These are phyloP conservation scores for Phialophora chinensis DNA, from an alignment of 2,329 filamentous ascomycete genomes.

Conservation along the genomic window DNA sequence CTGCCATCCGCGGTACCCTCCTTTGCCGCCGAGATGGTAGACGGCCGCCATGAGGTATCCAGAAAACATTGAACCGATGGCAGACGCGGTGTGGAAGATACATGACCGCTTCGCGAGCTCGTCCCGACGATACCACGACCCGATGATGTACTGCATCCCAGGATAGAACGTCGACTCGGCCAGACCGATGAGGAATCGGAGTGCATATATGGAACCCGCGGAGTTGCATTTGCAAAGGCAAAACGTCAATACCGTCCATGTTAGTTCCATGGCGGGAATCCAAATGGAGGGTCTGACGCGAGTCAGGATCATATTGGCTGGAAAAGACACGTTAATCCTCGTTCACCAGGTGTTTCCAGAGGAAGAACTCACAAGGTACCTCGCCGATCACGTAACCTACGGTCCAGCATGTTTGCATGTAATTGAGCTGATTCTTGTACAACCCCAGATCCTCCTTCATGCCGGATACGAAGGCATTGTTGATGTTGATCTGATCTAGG, in stretches of 20 bases:
- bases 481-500: constrained; percentile 49
- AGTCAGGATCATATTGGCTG: constrained; percentile 59
- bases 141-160: constrained; percentile 60
- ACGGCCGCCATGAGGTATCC: constrained; percentile 63
- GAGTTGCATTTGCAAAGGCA: constrained; percentile 57
- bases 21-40: constrained; percentile 57
- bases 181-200: constrained; percentile 42
- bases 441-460: constrained; percentile 60
- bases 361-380: constrained; percentile 40
- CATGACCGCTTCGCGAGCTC: constrained; percentile 60
- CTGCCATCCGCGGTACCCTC: constrained; percentile 54
- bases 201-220: constrained; percentile 42
- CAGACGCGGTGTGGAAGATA: constrained; percentile 58
- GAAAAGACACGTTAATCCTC: constrained; percentile 34
- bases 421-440: constrained; percentile 61
- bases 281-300: constrained; percentile 38
- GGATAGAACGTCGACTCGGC: constrained; percentile 60
- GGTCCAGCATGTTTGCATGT: constrained; percentile 65
- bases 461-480: constrained; percentile 62
- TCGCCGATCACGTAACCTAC: constrained; percentile 65
- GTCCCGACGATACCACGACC: constrained; percentile 53
- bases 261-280: constrained; percentile 43
- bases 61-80: constrained; percentile 51
- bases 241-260: constrained; percentile 64
- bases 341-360: not conserved